Base-by-base conservation (phyloP, 768 basidiomycete genomes). In the Amyloporia xantha region DNA sequence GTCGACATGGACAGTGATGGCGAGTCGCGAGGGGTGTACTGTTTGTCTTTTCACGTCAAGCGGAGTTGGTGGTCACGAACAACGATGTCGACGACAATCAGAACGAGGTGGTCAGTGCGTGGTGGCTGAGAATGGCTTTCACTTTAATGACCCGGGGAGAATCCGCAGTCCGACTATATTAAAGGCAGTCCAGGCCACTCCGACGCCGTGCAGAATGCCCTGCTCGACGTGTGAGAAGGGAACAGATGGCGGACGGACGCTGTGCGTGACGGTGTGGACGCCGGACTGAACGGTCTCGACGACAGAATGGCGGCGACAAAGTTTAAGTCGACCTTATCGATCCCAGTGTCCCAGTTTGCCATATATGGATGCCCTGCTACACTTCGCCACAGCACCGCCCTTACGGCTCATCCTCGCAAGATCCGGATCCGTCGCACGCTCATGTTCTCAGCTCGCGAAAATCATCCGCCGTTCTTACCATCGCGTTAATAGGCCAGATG, bases 1-100 rank as follows among this genome's bases (percentile, higher is more conserved):
- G 48, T 39, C 44, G 57, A 59, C 57, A 61, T 61, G 42, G 50
- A 47, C 54, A n/a, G 26, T 10, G 19, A 17, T 17, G 33, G 4
- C 19, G 13, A 7, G n/a, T 19, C 3, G 42, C 23, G 27, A 27
- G n/a, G 27, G 42, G n/a, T 44, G 9, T 9, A 27, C 5, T 28
- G 44, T 39, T 9, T 39, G 30, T 39, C 38, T 21, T 39, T 39
- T 39, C 15, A 19, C 38, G 38, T n/a, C 30, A 23, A 33, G 33
- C 17, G 44, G n/a, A n/a, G n/a, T n/a, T n/a, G n/a, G n/a, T n/a
- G n/a, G n/a, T 17, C 7, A 30, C 3, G 27, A 44, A 25, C 42
- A 7, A 24, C 28, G 19, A 3, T 10, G 44, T 7, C 44, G 33
- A 45, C 44, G 26, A 36, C 44, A 30, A 45, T 45, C 44, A 45